Evolutionary conservation across 768 basidiomycete species (phyloP).

Genomic region (Lactarius hengduanensis): DNA sequence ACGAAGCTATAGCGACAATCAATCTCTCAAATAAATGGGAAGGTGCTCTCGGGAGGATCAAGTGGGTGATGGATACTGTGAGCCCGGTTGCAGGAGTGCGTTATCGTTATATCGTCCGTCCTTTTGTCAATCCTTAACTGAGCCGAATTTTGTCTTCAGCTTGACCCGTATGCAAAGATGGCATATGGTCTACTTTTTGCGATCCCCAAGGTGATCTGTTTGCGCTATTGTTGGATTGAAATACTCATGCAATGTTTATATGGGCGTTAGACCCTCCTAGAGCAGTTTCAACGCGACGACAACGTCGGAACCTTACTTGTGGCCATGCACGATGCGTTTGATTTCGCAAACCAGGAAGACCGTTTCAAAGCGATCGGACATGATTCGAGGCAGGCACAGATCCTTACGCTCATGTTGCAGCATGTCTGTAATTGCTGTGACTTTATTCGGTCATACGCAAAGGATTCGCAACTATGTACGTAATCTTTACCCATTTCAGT

Average conservation of each 20-base stretch:
- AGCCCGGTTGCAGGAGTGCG: not conserved
- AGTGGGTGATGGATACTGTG: not conserved
- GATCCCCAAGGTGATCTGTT: not conserved
- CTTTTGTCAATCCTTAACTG: not conserved
- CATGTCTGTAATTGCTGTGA: not conserved
- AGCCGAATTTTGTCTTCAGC: not conserved
- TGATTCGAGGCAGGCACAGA: not conserved
- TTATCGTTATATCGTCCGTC: no score
- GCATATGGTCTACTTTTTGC: not conserved
- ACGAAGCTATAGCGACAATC: not conserved
- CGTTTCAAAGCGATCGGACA: not conserved
- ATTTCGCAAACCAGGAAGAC: not conserved
- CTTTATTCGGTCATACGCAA: not conserved
- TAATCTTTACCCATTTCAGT: not conserved
- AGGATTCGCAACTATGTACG: not conserved
- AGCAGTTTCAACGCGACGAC: not conserved
- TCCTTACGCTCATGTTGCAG: not conserved
- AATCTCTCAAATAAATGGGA: not conserved
- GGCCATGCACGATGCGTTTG: not conserved
- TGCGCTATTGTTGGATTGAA: not conserved
- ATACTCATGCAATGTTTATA: not conserved
- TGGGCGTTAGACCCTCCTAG: not conserved
- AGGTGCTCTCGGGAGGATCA: not conserved
- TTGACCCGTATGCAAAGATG: not conserved
- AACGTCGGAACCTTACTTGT: not conserved